Conservation (phyloP, 805 yeast species). For the Nakazawaea molendinolei region DNA sequence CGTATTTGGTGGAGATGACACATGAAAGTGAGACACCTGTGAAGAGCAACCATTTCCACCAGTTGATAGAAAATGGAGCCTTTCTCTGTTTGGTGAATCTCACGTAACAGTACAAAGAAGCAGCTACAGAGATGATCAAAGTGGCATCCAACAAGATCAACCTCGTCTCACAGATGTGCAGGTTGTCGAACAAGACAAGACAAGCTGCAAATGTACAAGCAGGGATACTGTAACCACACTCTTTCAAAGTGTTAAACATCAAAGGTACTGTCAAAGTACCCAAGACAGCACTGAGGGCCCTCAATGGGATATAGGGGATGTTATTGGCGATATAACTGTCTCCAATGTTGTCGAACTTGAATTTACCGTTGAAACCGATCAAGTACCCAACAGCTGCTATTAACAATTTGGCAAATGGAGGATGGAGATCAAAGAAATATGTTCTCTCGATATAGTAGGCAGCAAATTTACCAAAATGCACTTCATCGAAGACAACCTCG, state of each 20-base stretch:
- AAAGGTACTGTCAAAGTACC: constrained; percentile 81
- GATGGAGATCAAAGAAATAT: constrained; percentile 94
- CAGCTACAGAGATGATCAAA: constrained; percentile 74
- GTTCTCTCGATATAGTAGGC: constrained; percentile 83
- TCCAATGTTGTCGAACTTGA: constrained; percentile 88
- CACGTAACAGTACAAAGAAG: constrained; percentile 71
- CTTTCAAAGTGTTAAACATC: constrained; percentile 79
- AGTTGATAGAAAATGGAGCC: constrained; percentile 55
- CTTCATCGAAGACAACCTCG: constrained; percentile 82
- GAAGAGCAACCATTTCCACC: constrained; percentile 84
- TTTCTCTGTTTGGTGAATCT: constrained; percentile 67
- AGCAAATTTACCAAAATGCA: constrained; percentile 82
- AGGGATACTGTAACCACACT: constrained; percentile 70
- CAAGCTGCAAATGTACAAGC: constrained; percentile 74
- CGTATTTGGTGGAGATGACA: constrained; percentile 93
- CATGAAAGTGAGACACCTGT: constrained; percentile 87
- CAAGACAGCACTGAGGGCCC: constrained; percentile 72
- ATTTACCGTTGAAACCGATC: constrained; percentile 85
- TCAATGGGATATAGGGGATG: constrained; percentile 81
- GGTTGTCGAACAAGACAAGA: constrained; percentile 79
- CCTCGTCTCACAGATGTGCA: constrained; percentile 86
- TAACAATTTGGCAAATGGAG: constrained; percentile 92
- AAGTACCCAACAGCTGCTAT: constrained; percentile 88
- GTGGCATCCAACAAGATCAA: constrained; percentile 90
- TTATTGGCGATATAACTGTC: constrained; percentile 69